These are phyloP conservation scores for Beta vulgaris DNA, from an alignment of 148 eudicot genomes.

Conservation along the genomic window DNA sequence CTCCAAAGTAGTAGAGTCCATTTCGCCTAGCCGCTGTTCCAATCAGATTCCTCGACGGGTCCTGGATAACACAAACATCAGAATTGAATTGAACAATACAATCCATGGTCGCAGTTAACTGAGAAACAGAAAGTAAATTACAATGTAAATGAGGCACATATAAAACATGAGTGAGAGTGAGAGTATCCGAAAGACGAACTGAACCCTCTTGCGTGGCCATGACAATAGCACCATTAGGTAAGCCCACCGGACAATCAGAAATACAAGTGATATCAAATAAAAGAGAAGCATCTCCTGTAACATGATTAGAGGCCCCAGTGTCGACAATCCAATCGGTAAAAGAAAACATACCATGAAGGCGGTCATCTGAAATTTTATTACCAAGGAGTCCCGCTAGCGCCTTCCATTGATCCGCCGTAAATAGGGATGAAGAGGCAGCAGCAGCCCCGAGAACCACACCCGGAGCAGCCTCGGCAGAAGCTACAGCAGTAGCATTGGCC, in stretches of 20 bases:
- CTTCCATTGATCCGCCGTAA: no score
- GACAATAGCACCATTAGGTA: background rate
- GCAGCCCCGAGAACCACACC: no score
- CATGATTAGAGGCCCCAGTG: background rate
- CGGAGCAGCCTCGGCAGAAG: no score
- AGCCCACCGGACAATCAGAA: background rate
- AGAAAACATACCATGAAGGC: background rate
- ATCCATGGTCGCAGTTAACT: no score
- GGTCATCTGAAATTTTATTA: background rate
- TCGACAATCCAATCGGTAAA: background rate
- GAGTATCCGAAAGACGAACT: background rate
- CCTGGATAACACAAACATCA: no score
- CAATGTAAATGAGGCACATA: background rate
- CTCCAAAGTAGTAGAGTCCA: no score
- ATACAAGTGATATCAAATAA: background rate
- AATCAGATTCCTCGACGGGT: no score
- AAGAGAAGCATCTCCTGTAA: background rate
- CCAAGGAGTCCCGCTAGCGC: no score
- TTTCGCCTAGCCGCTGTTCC: no score
- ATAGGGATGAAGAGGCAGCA: no score
- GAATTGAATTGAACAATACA: no score
- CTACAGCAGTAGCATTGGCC: no score
- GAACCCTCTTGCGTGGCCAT: background rate
- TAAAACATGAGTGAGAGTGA: background rate
- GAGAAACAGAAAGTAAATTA: background rate